A percentile compares a stretch with the other conserved stretches of the same genome.
Conservation (phyloP, 192 early-diverging fungal genomes). For the Backusella parvicylindrica region DNA sequence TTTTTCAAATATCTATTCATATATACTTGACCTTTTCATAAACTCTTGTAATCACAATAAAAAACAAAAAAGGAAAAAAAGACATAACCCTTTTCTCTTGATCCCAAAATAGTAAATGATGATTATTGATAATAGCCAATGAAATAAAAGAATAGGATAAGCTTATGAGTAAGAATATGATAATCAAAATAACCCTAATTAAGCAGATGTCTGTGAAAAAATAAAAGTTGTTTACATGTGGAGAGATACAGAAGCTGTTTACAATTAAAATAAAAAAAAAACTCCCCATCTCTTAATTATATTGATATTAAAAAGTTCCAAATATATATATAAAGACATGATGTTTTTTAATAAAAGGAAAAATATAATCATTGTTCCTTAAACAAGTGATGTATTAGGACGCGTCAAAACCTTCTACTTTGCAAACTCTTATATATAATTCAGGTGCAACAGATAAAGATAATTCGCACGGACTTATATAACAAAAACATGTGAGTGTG, state of each 20-base stretch:
- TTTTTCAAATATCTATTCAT: no score
- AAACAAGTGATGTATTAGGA: not conserved
- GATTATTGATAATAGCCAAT: constrained; percentile 1
- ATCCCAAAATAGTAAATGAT: not conserved
- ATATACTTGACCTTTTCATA: not conserved
- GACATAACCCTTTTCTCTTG: not conserved
- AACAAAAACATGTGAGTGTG: not conserved
- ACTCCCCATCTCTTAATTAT: not conserved
- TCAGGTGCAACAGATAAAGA: not conserved
- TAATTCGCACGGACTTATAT: not conserved
- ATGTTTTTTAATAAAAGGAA: not conserved
- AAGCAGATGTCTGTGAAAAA: not conserved
- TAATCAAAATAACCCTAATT: not conserved
- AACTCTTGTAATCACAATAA: no score
- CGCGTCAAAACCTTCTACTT: not conserved
- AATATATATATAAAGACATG: not conserved
- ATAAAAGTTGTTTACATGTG: not conserved
- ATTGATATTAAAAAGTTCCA: not conserved
- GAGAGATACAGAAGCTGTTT: no score
- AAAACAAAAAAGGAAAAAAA: not conserved
- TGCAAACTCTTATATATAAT: not conserved
- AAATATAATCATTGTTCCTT: not conserved
- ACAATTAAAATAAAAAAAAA: no score
- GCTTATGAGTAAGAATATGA: constrained; percentile 1
- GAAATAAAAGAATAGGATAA: not conserved